A percentile compares a stretch with the other conserved stretches of the same genome.
phyloP scores from a whole-genome alignment of 176 grass and related monocot species.

The Stipa capillata region DNA sequence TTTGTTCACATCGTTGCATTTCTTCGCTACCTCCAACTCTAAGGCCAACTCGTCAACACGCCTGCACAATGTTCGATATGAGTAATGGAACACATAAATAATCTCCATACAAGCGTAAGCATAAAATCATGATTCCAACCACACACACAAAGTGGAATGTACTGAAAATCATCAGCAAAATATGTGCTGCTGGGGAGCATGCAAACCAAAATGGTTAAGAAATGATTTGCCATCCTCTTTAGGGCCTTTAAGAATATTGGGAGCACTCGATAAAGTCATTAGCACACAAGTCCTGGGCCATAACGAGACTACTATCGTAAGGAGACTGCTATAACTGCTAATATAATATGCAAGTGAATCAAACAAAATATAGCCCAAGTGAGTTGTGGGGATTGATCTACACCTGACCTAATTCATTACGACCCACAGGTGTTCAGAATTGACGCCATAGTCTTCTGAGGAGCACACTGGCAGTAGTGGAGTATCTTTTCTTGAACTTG shows the following conservation, averaged over 20 bases:
- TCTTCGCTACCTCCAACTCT: constrained; percentile 44
- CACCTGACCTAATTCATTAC: not conserved
- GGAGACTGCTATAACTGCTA: no score
- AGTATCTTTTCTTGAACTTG: not conserved
- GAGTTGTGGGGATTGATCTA: not conserved
- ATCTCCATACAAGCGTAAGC: not conserved
- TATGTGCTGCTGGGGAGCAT: not conserved
- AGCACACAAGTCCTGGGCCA: no score
- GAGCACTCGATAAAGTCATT: no score
- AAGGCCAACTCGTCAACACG: constrained; percentile 53
- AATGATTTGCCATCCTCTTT: not conserved
- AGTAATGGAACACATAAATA: constrained; percentile 14
- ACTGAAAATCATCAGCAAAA: not conserved
- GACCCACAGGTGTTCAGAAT: not conserved
- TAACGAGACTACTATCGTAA: no score
- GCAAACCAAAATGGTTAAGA: constrained; percentile 6
- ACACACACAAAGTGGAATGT: not conserved
- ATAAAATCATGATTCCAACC: not conserved
- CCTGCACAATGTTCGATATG: constrained; percentile 32
- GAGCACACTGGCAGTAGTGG: not conserved
- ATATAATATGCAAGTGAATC: not conserved
- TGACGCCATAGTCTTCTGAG: not conserved
- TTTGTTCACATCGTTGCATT: constrained; percentile 12
- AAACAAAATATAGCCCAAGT: not conserved
- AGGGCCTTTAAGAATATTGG: not conserved